These are phyloP conservation scores for Termitomyces bulborhizus DNA, from an alignment of 768 basidiomycete species.

Conservation along the genomic window DNA sequence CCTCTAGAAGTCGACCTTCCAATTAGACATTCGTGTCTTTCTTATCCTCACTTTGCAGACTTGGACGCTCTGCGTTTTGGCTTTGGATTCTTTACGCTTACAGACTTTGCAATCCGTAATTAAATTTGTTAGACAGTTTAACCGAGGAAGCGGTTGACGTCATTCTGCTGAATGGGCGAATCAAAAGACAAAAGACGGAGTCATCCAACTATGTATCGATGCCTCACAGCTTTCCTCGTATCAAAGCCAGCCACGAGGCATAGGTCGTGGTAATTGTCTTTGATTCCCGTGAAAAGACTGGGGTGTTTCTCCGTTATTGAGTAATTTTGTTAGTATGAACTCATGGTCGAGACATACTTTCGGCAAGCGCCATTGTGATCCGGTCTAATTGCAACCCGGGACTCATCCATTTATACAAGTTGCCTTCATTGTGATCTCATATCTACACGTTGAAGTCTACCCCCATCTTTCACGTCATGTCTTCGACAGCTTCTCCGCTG, in stretches of 20 bases:
- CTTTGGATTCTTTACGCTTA: background rate
- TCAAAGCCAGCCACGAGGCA: too few relatives aligned
- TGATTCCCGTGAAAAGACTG: background rate
- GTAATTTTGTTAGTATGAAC: background rate
- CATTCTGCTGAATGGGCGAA: background rate
- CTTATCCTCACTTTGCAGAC: background rate
- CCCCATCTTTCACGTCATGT: conserved; percentile 3
- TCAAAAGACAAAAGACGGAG: background rate
- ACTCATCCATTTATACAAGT: conserved; percentile 1
- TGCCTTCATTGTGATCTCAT: conserved; percentile 1
- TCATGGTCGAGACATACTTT: background rate
- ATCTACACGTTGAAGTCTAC: conserved; percentile 8
- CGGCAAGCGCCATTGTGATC: conserved; percentile 18
- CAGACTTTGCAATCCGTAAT: background rate
- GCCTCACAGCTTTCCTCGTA: too few relatives aligned
- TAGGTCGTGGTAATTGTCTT: background rate
- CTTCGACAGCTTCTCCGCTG: conserved; percentile 13
- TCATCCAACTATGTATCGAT: too few relatives aligned
- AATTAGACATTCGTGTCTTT: conserved; percentile 13
- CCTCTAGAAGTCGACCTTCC: conserved; percentile 22
- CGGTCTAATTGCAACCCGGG: conserved; percentile 11
- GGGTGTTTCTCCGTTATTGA: background rate
- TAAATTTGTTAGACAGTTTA: conserved; percentile 1
- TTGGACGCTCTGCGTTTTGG: background rate
- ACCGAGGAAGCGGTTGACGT: conserved; percentile 9